phyloP scores from a whole-genome alignment of 192 early-diverging fungal species.

The Gigaspora rosea region DNA sequence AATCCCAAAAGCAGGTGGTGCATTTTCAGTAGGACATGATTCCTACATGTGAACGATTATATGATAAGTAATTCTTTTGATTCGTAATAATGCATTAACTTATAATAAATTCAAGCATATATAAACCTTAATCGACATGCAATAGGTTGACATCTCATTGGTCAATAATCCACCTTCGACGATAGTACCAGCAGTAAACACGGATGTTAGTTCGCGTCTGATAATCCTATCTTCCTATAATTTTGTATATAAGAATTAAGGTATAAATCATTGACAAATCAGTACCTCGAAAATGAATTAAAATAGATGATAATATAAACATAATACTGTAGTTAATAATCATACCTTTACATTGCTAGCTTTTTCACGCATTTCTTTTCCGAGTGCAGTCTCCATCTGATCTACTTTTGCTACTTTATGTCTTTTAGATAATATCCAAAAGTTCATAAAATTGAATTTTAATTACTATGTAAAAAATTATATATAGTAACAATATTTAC shows the following conservation, averaged over 20 bases:
- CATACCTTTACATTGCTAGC: constrained; percentile 43
- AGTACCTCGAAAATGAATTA: background rate
- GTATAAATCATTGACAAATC: background rate
- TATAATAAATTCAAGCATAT: background rate
- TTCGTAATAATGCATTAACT: no score
- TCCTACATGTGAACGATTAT: constrained; percentile 38
- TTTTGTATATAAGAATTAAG: constrained; percentile 2
- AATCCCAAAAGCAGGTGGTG: constrained; percentile 72
- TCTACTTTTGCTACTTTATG: constrained; percentile 94
- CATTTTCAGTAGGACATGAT: constrained; percentile 35
- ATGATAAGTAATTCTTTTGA: background rate
- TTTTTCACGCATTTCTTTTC: constrained; percentile 89
- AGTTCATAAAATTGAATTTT: background rate
- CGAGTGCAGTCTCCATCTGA: constrained; percentile 94
- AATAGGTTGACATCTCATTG: constrained; percentile 90
- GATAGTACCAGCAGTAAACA: constrained; percentile 90
- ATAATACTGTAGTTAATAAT: background rate
- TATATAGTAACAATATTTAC: constrained; percentile 39
- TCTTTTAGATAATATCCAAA: constrained; percentile 6
- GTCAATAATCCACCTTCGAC: constrained; percentile 87
- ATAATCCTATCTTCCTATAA: constrained; percentile 78
- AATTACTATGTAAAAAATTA: background rate
- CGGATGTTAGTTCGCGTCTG: constrained; percentile 77
- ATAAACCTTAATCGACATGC: constrained; percentile 88
- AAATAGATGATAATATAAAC: no score